Evolutionary conservation across 208 protist genomes (phyloP), one percentile per base, ranked within the genome.

Genomic region (Angomonas deanei): DNA sequence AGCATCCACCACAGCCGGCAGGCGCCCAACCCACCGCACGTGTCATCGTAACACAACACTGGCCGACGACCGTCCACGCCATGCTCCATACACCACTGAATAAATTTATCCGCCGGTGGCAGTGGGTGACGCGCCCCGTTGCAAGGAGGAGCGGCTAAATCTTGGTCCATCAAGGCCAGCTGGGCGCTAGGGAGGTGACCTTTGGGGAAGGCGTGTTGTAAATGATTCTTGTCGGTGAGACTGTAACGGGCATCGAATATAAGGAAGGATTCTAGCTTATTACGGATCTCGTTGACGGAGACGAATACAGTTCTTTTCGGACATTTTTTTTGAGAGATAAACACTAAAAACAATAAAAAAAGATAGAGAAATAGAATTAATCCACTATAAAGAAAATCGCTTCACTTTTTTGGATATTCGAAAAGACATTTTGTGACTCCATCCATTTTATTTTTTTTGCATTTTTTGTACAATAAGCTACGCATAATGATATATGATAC

Each of bases 1-100:
- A 95, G 80, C 89, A 95, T 92, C 89, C 89, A 95, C 86, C 89
- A 95, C 75, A 93, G 61, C 5, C 89, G 82, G 62, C 78, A 84
- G 5, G 66, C 89, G 1, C 74, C 82, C 78, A 87, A 85, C 36
- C 61, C 84, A 0, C 88, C 88, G 60, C 83, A 80, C 34, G 82
- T 72, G 53, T 89, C 85, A 48, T 94, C 88, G 76, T 95, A 95
- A 61, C 74, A 84, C 54, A 95, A 68, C 49, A 95, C 83, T n/a
- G 85, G 83, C 32, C 63, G 68, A 0, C 54, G 46, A 0, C 32
- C 33, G 1, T 47, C 50, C 11, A 94, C 70, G 10, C 83, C 85
- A 27, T 71, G 66, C 3, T 61, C 61, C 48, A 71, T 70, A 62
- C 85, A 90, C 83, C 85, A 92, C 53, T 63, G 68, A 15, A 85